Conservation (phyloP, 345 rosid genomes). For the Bruguiera sexangula region DNA sequence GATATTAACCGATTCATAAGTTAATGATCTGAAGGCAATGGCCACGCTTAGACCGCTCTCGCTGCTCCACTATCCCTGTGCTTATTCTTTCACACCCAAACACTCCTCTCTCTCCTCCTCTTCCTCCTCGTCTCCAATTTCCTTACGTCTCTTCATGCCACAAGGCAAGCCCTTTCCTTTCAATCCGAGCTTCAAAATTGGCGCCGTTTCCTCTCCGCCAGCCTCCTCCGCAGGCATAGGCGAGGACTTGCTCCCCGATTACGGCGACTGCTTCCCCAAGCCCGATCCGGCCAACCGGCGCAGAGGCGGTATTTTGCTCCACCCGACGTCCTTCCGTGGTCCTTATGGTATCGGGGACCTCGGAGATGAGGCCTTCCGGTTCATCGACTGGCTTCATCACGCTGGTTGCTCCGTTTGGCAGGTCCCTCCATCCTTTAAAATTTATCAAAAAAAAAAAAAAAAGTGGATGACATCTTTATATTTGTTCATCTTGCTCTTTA, state of each 20-base stretch:
- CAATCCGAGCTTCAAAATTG: conserved; percentile 17
- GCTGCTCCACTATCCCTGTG: neutral
- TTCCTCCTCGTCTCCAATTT: neutral
- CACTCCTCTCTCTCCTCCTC: conserved; percentile 12
- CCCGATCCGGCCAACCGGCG: conserved; percentile 40
- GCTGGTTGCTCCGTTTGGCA: conserved; percentile 96
- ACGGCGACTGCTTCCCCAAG: conserved; percentile 54
- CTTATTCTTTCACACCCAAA: conserved; percentile 14
- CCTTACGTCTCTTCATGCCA: conserved; percentile 9
- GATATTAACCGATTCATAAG: too few relatives aligned
- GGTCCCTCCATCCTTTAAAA: conserved; percentile 27
- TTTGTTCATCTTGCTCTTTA: neutral
- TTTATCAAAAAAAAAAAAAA: neutral
- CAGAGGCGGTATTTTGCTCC: conserved; percentile 86
- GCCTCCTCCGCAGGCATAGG: conserved; percentile 42
- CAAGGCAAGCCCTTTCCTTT: conserved; percentile 9
- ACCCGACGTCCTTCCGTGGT: conserved; percentile 84
- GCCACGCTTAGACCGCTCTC: conserved; percentile 19
- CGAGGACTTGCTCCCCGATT: conserved; percentile 57
- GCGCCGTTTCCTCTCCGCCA: conserved; percentile 21
- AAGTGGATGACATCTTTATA: neutral
- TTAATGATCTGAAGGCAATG: neutral
- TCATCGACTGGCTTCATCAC: conserved; percentile 82
- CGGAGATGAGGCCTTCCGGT: conserved; percentile 68
- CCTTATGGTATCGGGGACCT: conserved; percentile 87